Base-by-base conservation (phyloP, 2,329 filamentous ascomycete species). In the Sporothrix euskadiensis region DNA sequence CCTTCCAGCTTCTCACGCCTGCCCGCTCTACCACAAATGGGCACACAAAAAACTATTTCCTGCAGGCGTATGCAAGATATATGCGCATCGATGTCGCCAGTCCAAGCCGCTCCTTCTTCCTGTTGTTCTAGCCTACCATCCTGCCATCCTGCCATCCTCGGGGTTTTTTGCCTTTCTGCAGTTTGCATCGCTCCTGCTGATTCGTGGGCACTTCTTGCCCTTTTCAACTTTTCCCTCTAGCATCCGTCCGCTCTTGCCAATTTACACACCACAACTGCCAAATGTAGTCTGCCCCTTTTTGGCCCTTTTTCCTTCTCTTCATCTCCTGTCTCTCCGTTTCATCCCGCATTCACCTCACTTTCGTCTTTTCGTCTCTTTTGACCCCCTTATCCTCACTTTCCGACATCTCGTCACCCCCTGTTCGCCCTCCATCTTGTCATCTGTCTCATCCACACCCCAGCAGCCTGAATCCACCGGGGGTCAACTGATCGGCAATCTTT, bases 401-500 rank as follows among this genome's bases (percentile, higher is more conserved):
- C 35, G 59, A 65, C 35, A 66, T 52, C 14, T 41, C n/a, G 30
- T 39, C 66, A 26, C 8, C 49, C 66, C 49, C n/a, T 39, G 65
- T 14, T 66, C 63, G 30, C 22, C 26, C 41, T 47, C 22, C 65
- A 35, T 69, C 65, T 54, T 49, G 47, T n/a, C 63, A 35, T 52
- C 26, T 49, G 63, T 47, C 63, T 68, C 44, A 52, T 49, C 47
- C 16, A 16, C 47, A 56, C 66, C 66, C 49, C 32, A 56, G 49
- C 66, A 57, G 65, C 65, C 65, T 52, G 65, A 54, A 69, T 52
- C 26, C 61, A 22, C 39, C 39, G n/a, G 39, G 32, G 59, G 8
- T 44, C 39, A 59, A 47, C 61, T 35, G 65, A 69, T 69, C 65
- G 65, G 65, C 65, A 59, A 54, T 69, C 22, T 22, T 26, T 57